Conservation (phyloP, 192 early-diverging fungal species). For the Mortierella alpina region DNA sequence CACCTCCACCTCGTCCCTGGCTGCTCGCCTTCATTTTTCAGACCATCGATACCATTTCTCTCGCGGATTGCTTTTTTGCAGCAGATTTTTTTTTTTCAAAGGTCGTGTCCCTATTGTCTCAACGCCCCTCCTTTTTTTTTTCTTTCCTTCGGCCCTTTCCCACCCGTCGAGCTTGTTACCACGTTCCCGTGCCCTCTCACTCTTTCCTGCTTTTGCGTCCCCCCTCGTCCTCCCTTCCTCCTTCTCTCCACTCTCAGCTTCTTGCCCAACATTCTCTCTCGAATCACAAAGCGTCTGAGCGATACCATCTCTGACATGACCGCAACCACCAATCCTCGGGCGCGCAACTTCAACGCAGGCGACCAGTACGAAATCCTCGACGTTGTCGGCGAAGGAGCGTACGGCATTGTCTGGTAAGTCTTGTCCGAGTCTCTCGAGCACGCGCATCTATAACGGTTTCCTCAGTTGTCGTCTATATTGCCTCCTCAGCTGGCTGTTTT, state of each 20-base stretch:
- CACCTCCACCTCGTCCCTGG: too few species aligned
- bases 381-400: constrained; percentile 93
- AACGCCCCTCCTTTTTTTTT: constrained; percentile 1
- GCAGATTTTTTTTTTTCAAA: not conserved
- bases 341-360: constrained; percentile 77
- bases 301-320: constrained; percentile 55
- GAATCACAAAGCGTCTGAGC: constrained; percentile 53
- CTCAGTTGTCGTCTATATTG: not conserved
- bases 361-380: constrained; percentile 86
- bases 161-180: not conserved
- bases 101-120: not conserved
- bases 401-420: constrained; percentile 92
- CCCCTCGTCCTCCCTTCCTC: not conserved
- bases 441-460: not conserved
- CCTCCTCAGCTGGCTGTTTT: not conserved
- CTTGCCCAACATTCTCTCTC: constrained; percentile 51
- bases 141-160: not conserved
- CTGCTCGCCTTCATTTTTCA: not conserved
- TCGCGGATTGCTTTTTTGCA: not conserved
- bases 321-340: constrained; percentile 52
- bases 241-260: not conserved
- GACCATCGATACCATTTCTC: not conserved
- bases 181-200: not conserved
- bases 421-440: not conserved
- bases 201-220: constrained; percentile 2